Base-by-base conservation (phyloP, 345 rosid species). In the Gossypium arboreum region DNA sequence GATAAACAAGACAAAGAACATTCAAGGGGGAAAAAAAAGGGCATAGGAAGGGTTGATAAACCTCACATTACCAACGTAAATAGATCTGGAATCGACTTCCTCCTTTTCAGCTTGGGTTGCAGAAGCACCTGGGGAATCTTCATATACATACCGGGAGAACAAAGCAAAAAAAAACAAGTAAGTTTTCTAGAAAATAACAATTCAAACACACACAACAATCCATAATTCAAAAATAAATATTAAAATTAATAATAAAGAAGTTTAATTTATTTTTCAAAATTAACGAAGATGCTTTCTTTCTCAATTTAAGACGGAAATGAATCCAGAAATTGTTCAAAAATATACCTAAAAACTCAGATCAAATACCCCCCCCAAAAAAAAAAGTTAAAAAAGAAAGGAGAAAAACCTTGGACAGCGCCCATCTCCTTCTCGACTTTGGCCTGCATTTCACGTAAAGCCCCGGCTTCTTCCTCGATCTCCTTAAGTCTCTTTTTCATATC, bases 351-450 rank as follows among this genome's bases (percentile, higher is more conserved):
- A 73, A 63, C 12, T 29, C 60, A 64, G 82, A 73, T 80, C 75
- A 67, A 50, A 56, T 64, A 41, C 12, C 41, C 39, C 7, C 41
- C 41, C 1, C 41, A 0, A 0, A 5, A 34, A 34, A 34, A 5
- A 34, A 5, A 5, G 64, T n/a, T 8, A 18, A 9, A 56, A 55
- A n/a, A 55, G 41, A 34, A 7, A 5, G 41, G 41, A 34, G 41
- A 18, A 59, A 59, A 59, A 92, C 99, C 99, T 93, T 90, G 99
- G 47, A 79, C 92, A 82, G 97, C 83, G 34, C 94, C 98, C 99
- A 95, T 93, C 84, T 95, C 99, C 74, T 95, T 93, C 93, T 95
- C 99, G 80, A 91, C 98, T 80, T 95, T 95, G 70, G 99, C 97
- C 86, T 95, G 99, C 98, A 95, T 90, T 82, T 95, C 98, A 18